Conservation (phyloP, 2,329 filamentous ascomycete genomes). For the Cladosporium phlei region DNA sequence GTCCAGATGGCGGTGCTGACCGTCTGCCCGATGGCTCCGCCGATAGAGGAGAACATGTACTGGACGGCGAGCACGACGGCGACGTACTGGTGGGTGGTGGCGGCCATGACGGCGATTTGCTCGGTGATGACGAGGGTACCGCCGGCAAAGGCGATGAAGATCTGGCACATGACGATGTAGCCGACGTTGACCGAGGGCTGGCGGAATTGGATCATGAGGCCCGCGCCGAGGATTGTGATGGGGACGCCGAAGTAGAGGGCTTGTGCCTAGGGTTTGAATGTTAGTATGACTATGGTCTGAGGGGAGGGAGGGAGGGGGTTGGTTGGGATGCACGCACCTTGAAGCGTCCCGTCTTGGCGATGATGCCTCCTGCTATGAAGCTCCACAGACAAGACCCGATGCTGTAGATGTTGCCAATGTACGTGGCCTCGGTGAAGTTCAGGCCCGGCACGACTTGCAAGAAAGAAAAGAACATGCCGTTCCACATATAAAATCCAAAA, state of each 20-base stretch:
- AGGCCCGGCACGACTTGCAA: conserved; percentile 38
- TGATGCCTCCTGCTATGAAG: conserved; percentile 43
- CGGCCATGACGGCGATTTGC: conserved; percentile 58
- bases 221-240: conserved; percentile 29
- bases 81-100: conserved; percentile 28
- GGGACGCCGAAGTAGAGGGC: conserved; percentile 33
- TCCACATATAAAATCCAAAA: conserved; percentile 34
- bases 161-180: conserved; percentile 49
- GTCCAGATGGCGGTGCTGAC: conserved; percentile 26
- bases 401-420: conserved; percentile 33
- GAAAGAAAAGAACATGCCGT: conserved; percentile 39
- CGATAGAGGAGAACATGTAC: conserved; percentile 20
- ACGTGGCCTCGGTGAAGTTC: conserved; percentile 24
- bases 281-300: no score
- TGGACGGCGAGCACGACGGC: conserved; percentile 23
- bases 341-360: conserved; percentile 45
- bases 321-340: no score
- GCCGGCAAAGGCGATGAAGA: conserved; percentile 51
- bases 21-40: conserved; percentile 53
- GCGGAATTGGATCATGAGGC: conserved; percentile 28
- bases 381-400: conserved; percentile 40
- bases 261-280: no score
- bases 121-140: conserved; percentile 53
- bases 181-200: conserved; percentile 36
- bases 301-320: no score